Base-by-base conservation (phyloP, 2,329 filamentous ascomycete species). In the Colletotrichum echinochloae region DNA sequence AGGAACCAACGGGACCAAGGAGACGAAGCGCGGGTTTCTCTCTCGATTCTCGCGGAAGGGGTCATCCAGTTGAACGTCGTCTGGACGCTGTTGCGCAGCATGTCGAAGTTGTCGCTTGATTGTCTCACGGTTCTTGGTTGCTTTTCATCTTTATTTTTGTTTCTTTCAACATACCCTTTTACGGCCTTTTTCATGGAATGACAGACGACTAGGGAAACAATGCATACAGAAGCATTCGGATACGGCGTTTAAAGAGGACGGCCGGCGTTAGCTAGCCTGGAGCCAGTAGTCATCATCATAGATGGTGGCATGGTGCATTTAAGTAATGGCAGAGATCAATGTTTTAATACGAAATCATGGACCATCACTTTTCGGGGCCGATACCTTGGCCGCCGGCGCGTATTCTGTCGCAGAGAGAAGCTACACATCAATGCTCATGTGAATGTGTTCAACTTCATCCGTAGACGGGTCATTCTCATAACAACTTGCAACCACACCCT, bases 1-100 rank as follows among this genome's bases (percentile, higher is more conserved):
- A 12, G 44, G 52, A 37, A 18, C 23, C 6, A 67, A 61, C 46
- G 18, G 3, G 5, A 9, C 5, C 20, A 66, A 70, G 26, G 46
- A 60, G 37, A 12, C 48, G 2, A 70, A 61, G 52, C 60, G 52
- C 28, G 51, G 67, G 7, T 70, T 70, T 30, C 63, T 70, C 11
- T 70, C 67, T 9, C 60, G 60, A 9, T 62, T 62, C 16, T 14
- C 60, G 5, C 48, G 48, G 3, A 62, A 62, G 26, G 39, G 35
- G 52, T n/a, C 35, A 14, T 39, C 30, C 12, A 16, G n/a, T 5
- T 12, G 28, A 30, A 1, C n/a, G 37, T 1, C 7, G 8, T 26
- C 5, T 5, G 48, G 14, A 23, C 49, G 49, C 16, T 52, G 26
- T 52, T n/a, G 28, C 28, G 28, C 16, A 18, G 14, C 3, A n/a